phyloP scores from a whole-genome alignment of 2,329 filamentous ascomycete genomes.

The Microsporum canis region DNA sequence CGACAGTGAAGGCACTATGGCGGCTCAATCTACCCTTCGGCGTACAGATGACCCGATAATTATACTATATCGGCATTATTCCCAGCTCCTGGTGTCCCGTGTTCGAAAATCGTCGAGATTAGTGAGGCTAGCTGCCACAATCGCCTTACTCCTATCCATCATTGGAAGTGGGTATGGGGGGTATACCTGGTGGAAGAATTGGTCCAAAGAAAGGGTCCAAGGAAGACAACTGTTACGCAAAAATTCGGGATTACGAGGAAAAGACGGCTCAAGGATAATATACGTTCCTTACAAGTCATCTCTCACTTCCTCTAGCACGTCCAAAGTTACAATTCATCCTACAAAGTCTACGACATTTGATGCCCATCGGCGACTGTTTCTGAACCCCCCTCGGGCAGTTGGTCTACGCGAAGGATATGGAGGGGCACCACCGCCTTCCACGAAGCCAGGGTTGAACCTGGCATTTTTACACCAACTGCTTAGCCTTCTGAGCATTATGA shows the following conservation, averaged over 20 bases:
- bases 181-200: slow-evolving; percentile 63
- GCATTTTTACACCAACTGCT: slow-evolving; percentile 96
- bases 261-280: slow-evolving; percentile 88
- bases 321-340: slow-evolving; percentile 80
- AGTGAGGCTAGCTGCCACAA: slow-evolving; percentile 61
- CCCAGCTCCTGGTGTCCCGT: slow-evolving; percentile 37
- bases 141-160: slow-evolving; percentile 66
- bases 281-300: slow-evolving; percentile 73
- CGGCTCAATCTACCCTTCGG: slow-evolving; percentile 73
- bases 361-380: slow-evolving; percentile 82
- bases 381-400: slow-evolving; percentile 77
- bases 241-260: slow-evolving; percentile 86
- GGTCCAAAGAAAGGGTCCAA: slow-evolving; percentile 67
- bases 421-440: slow-evolving; percentile 65
- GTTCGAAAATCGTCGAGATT: slow-evolving; percentile 56
- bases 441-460: slow-evolving; percentile 86
- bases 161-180: slow-evolving; percentile 67
- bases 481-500: slow-evolving; percentile 93
- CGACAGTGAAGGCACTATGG: slow-evolving; percentile 46
- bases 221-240: slow-evolving; percentile 71
- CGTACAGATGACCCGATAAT: slow-evolving; percentile 54
- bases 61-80: slow-evolving; percentile 45
- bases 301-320: slow-evolving; percentile 45
- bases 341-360: slow-evolving; percentile 93
- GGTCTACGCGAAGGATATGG: slow-evolving; percentile 56